A percentile compares a stretch with the other conserved stretches of the same genome.
These are phyloP conservation scores for Cytidiella melzeri DNA, from an alignment of 768 basidiomycete genomes.

Conservation along the genomic window DNA sequence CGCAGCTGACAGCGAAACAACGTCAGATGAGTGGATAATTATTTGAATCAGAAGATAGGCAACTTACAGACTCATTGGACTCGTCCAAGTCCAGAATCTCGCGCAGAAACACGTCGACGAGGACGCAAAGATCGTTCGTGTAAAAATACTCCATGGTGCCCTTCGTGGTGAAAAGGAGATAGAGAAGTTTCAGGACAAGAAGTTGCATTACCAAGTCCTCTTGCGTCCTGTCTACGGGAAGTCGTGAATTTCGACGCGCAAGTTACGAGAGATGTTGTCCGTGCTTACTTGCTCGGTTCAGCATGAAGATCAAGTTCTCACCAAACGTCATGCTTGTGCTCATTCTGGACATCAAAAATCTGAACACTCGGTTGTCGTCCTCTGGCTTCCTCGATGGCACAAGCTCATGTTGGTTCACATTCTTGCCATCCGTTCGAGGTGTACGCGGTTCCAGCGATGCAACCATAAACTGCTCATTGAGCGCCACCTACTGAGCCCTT, in stretches of 20 bases:
- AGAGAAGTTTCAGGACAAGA: slow-evolving; percentile 89
- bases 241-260: too few species aligned
- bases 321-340: slow-evolving; percentile 93
- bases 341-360: slow-evolving; percentile 76
- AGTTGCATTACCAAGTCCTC: slow-evolving; percentile 95
- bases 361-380: slow-evolving; percentile 70
- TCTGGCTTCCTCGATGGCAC: slow-evolving; percentile 30
- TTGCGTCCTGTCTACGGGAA: slow-evolving; percentile 59
- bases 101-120: slow-evolving; percentile 97
- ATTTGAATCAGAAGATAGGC: not conserved
- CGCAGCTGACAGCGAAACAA: slow-evolving; percentile 49
- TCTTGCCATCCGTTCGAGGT: slow-evolving; percentile 16
- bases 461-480: slow-evolving; percentile 99
- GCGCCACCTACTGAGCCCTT: slow-evolving; percentile 54
- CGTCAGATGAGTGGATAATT: not conserved
- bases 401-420: slow-evolving; percentile 10
- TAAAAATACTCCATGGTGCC: slow-evolving; percentile 96
- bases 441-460: slow-evolving; percentile 44
- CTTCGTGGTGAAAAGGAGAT: slow-evolving; percentile 89
- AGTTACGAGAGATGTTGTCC: not conserved
- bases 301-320: slow-evolving; percentile 98
- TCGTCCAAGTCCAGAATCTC: slow-evolving; percentile 90
- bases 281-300: slow-evolving; percentile 84
- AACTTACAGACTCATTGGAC: slow-evolving; percentile 83
- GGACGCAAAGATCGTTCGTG: slow-evolving; percentile 92